phyloP scores from a whole-genome alignment of 495 filamentous ascomycete genomes.

The Neurospora tetraspora region DNA sequence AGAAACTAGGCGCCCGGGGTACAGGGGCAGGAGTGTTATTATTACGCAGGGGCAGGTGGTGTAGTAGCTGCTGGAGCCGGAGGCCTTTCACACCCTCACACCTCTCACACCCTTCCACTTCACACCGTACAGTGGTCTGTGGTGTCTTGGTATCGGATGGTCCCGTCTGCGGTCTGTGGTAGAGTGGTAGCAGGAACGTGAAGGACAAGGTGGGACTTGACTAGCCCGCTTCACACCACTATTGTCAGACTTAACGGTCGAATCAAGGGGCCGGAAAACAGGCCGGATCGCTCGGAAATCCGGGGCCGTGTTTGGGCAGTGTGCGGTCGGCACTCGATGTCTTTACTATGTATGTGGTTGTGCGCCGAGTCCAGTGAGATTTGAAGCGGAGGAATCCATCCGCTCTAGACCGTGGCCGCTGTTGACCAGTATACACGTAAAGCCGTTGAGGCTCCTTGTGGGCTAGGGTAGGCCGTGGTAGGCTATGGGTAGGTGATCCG shows the following conservation, averaged over 20 bases:
- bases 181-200: background rate
- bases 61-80: background rate
- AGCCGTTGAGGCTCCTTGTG: background rate
- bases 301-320: constrained; percentile 12
- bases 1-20: background rate
- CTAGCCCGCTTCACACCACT: background rate
- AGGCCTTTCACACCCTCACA: background rate
- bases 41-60: background rate
- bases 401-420: background rate
- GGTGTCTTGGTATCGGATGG: background rate
- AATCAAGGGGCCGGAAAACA: constrained; percentile 11
- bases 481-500: background rate
- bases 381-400: background rate
- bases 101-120: background rate
- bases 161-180: background rate
- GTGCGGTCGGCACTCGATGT: background rate
- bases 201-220: background rate
- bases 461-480: background rate
- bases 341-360: background rate
- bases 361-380: background rate
- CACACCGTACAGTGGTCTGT: background rate
- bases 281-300: constrained; percentile 10
- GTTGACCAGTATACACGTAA: background rate
- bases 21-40: background rate
- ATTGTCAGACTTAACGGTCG: constrained; percentile 1